A percentile compares a stretch with the other conserved stretches of the same genome.
Conservation (phyloP, 1,284 basidiomycete genomes). For the Tetrapyrgos nigripes region DNA sequence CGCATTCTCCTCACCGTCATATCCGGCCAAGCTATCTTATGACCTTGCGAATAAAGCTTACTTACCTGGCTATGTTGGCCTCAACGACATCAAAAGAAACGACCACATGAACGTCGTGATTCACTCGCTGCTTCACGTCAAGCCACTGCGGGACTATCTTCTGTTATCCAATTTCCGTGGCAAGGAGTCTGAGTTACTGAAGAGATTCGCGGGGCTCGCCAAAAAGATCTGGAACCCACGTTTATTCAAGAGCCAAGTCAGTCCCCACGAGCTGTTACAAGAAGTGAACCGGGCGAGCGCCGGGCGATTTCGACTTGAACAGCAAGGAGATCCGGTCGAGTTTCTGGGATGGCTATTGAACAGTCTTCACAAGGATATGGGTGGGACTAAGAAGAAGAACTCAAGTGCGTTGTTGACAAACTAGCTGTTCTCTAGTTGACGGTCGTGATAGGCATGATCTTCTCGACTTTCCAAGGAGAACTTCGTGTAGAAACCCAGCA, state of each 20-base stretch:
- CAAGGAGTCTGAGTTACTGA: constrained; percentile 87
- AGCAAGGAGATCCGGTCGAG: constrained; percentile 96
- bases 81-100: constrained; percentile 97
- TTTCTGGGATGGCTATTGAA: constrained; percentile 98
- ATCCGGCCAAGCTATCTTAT: constrained; percentile 79
- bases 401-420: constrained; percentile 67
- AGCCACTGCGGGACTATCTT: constrained; percentile 89
- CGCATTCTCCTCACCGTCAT: constrained; percentile 61
- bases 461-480: constrained; percentile 93
- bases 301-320: constrained; percentile 91
- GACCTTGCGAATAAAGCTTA: constrained; percentile 87
- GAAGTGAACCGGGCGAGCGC: constrained; percentile 90
- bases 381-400: constrained; percentile 85
- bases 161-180: constrained; percentile 75
- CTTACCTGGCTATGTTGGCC: constrained; percentile 92
- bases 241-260: constrained; percentile 97
- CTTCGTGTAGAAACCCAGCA: constrained; percentile 94
- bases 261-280: constrained; percentile 97
- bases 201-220: constrained; percentile 84
- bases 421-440: constrained; percentile 21
- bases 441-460: constrained; percentile 76
- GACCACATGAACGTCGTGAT: constrained; percentile 99
- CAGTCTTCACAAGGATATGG: constrained; percentile 89
- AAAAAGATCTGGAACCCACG: constrained; percentile 97
- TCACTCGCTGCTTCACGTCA: constrained; percentile 91